A percentile compares a stretch with the other conserved stretches of the same genome.
These are phyloP conservation scores for Aspergillus aculeatus DNA, from an alignment of 2,329 filamentous ascomycete genomes.

Conservation along the genomic window DNA sequence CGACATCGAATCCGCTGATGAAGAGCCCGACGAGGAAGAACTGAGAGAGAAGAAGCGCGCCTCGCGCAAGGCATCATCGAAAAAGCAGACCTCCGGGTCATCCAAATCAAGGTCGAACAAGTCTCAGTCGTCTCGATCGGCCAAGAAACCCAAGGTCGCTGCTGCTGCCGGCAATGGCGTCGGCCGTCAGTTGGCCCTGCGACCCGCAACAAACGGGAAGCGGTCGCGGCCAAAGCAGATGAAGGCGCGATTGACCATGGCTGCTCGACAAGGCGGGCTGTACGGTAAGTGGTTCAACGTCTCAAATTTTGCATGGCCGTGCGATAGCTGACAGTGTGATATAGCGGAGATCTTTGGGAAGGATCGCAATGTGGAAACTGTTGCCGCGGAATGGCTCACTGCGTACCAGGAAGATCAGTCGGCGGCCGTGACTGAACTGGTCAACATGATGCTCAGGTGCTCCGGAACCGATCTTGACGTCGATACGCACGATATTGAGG, in stretches of 20 bases:
- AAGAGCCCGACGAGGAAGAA: slow-evolving; percentile 51
- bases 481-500: slow-evolving; percentile 77
- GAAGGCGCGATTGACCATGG: slow-evolving; percentile 52
- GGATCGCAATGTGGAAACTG: slow-evolving; percentile 54
- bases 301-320: background rate
- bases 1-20: slow-evolving; percentile 38
- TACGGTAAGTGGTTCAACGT: slow-evolving; percentile 48
- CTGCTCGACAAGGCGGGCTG: slow-evolving; percentile 55
- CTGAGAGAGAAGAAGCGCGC: slow-evolving; percentile 44
- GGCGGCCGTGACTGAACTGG: slow-evolving; percentile 55
- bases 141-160: slow-evolving; percentile 57
- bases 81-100: slow-evolving; percentile 40
- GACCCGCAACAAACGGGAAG: slow-evolving; percentile 49
- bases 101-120: slow-evolving; percentile 29
- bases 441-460: slow-evolving; percentile 64
- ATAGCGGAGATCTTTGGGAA: slow-evolving; percentile 61
- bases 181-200: slow-evolving; percentile 53
- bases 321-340: slow-evolving; percentile 24
- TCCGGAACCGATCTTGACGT: slow-evolving; percentile 80
- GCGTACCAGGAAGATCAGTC: slow-evolving; percentile 57
- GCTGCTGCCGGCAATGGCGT: slow-evolving; percentile 42
- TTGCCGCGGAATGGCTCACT: slow-evolving; percentile 58
- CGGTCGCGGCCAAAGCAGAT: slow-evolving; percentile 51
- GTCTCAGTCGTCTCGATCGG: slow-evolving; percentile 30
- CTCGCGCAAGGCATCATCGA: slow-evolving; percentile 32